Base-by-base conservation (phyloP, 202 grass and related monocot genomes). In the Bolboschoenoplectus hybrid region DNA sequence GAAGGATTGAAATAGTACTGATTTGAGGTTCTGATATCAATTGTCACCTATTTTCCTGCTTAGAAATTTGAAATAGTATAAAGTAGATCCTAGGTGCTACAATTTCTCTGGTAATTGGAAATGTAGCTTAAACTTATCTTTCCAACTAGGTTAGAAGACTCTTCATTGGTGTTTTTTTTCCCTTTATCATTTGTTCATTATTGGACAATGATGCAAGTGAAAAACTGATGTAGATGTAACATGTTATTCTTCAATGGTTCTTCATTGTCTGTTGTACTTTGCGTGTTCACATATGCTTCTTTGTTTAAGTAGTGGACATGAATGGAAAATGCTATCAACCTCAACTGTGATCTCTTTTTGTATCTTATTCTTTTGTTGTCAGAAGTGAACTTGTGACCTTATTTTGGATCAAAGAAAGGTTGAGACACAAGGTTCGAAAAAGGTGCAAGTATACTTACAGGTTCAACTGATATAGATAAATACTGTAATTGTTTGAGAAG, bases 201-300 rank as follows among this genome's bases (percentile, higher is more conserved):
- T 79, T 41, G 50, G 50, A 35, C 38, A 58, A 79, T 2, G 9
- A n/a, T 79, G 75, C 75, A 79, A 79, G 9, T 58, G 52, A 79
- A 39, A 79, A 40, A 12, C 32, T n/a, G 7, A 61, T n/a, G 53
- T 41, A 40, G 9, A 52, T 46, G 9, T 73, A 20, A 74, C 71
- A 74, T 51, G 19, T 26, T 74, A 74, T 74, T 51, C 43, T 74
- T 51, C 20, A 51, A 32, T 51, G 19, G 71, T 52, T 74, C 46
- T 50, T 9, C 69, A 26, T 73, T 43, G 2, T 41, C n/a, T 74
- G 71, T 74, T 74, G 46, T 74, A 74, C 3, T 51, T 9, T 19
- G 8, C 2, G 44, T 9, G 41, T 50, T 73, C 64, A 5, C 3
- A 12, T 10, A 65, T 65, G 35, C 64, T 67, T 67, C 36, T 67